Evolutionary conservation across 768 basidiomycete species (phyloP).

Genomic region (Goffeauzyma gilvescens): DNA sequence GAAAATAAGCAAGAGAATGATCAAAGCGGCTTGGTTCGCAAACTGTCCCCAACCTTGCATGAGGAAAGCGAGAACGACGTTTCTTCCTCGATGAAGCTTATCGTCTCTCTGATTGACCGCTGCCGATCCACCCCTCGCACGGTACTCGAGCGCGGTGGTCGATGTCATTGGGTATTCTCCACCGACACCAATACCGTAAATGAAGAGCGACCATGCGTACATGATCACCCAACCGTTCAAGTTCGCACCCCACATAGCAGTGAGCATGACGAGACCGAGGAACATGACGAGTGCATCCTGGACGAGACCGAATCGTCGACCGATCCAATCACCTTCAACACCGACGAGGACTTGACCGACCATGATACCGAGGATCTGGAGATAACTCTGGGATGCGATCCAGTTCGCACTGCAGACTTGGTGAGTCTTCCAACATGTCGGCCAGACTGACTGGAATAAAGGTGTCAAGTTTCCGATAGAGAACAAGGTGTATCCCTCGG

Average conservation of each 20-base stretch:
- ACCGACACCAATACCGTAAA: conserved; percentile 32
- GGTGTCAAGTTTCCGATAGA: conserved; percentile 34
- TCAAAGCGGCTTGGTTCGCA: conserved; percentile 31
- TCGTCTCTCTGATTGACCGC: conserved; percentile 29
- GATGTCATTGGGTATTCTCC: conserved; percentile 34
- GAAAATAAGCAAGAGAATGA: conserved; percentile 34
- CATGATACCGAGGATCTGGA: conserved; percentile 35
- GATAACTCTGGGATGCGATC: conserved; percentile 30
- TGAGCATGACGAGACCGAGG: conserved; percentile 34
- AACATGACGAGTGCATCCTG: conserved; percentile 35
- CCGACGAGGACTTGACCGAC: conserved; percentile 33
- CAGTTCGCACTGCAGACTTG: conserved; percentile 28
- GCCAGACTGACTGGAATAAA: conserved; percentile 32
- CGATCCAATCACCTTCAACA: conserved; percentile 35
- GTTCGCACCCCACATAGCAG: conserved; percentile 33
- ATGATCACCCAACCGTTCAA: conserved; percentile 35
- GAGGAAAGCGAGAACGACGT: conserved; percentile 34
- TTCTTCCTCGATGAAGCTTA: conserved; percentile 34
- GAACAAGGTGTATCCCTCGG: conserved; percentile 34
- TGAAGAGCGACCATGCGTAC: conserved; percentile 32
- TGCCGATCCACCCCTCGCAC: conserved; percentile 15
- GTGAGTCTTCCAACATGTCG: conserved; percentile 27
- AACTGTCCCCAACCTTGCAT: conserved; percentile 36
- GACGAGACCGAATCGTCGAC: conserved; percentile 32
- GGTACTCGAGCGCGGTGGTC: conserved; percentile 31